phyloP scores from a whole-genome alignment of 768 basidiomycete genomes.

The Pisolithus orientalis region DNA sequence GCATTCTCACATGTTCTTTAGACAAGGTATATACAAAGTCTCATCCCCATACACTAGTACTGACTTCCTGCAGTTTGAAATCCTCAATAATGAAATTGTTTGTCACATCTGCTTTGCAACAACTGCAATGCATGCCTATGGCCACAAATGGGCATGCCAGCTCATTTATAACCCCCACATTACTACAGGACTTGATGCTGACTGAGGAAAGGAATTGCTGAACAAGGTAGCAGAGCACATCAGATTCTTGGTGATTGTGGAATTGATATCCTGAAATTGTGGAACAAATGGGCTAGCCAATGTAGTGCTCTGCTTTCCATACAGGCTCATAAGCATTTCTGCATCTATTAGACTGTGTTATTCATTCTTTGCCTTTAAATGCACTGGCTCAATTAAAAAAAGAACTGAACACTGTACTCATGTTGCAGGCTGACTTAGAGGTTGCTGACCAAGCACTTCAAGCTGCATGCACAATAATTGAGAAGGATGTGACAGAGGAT shows the following conservation, averaged over 20 bases:
- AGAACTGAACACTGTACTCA: conserved; percentile 28
- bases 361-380: conserved; percentile 18
- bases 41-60: too few relatives aligned
- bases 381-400: conserved; percentile 16
- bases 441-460: conserved; percentile 17
- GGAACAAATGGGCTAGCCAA: conserved; percentile 1
- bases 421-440: conserved; percentile 25
- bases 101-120: conserved; percentile 24
- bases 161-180: conserved; percentile 3
- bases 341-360: not conserved
- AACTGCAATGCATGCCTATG: conserved; percentile 35
- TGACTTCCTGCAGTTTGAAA: not conserved
- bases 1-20: too few relatives aligned
- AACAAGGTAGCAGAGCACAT: conserved; percentile 2
- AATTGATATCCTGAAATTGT: not conserved
- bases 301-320: conserved; percentile 2
- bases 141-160: conserved; percentile 29
- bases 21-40: too few relatives aligned
- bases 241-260: not conserved
- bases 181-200: conserved; percentile 3
- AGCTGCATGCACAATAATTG: not conserved
- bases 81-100: not conserved
- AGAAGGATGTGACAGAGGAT: conserved; percentile 2
- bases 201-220: conserved; percentile 12
- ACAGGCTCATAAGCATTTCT: not conserved